Percentiles rank a stretch among this genome's conserved stretches.
Conservation (phyloP, 805 yeast species). For the Babjeviella inositovora region DNA sequence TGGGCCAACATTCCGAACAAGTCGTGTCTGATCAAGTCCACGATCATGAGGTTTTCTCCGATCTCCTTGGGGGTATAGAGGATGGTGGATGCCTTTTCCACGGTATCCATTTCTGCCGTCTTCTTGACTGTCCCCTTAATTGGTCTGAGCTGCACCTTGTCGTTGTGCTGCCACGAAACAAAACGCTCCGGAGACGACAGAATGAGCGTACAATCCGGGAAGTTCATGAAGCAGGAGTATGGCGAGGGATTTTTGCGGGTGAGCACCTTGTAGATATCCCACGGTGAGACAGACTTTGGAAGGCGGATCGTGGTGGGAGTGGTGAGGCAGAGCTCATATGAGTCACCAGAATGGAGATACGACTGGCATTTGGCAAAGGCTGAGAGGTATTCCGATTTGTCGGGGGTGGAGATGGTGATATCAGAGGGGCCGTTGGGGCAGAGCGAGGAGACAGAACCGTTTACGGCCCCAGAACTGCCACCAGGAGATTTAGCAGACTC, state of each 20-base stretch:
- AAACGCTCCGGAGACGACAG: constrained; percentile 95
- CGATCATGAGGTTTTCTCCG: constrained; percentile 95
- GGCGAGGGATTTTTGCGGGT: constrained; percentile 80
- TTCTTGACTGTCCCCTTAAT: constrained; percentile 91
- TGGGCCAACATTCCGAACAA: constrained; percentile 46
- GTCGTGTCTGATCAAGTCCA: constrained; percentile 89
- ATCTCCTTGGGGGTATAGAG: constrained; percentile 79
- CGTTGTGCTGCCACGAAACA: constrained; percentile 50
- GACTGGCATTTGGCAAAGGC: constrained; percentile 53
- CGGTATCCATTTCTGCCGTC: constrained; percentile 28
- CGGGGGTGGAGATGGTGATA: constrained; percentile 27
- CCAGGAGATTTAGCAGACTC: too few species aligned
- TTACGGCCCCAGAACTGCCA: too few species aligned
- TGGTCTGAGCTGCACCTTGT: constrained; percentile 69
- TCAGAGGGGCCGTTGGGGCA: constrained; percentile 10
- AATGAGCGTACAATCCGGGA: constrained; percentile 43
- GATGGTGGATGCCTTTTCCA: constrained; percentile 43
- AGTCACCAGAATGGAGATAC: constrained; percentile 63
- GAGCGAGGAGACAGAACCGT: too few species aligned
- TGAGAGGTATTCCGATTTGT: constrained; percentile 29
- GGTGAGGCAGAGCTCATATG: constrained; percentile 87
- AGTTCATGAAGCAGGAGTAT: constrained; percentile 65
- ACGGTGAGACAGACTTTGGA: constrained; percentile 33
- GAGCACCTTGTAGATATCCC: constrained; percentile 69
- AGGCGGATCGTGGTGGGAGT: constrained; percentile 48